Evolutionary conservation across 306 rosid genomes (phyloP).

Genomic region (Inga laurina): DNA sequence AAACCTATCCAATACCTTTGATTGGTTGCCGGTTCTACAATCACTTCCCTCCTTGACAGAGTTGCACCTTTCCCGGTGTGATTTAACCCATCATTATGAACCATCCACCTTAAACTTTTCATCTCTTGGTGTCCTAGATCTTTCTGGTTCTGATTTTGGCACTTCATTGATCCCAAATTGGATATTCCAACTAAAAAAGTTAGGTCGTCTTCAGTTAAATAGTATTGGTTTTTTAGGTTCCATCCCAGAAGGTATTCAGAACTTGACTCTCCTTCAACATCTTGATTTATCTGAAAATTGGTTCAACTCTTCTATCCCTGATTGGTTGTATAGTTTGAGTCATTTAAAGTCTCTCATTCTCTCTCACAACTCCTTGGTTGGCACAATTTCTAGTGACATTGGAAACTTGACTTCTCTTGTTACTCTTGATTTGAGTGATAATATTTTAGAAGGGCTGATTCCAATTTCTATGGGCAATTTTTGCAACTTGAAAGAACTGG

Average conservation of each 20-base stretch:
- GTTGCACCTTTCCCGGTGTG: background rate
- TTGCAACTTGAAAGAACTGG: constrained; percentile 12
- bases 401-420: too few species aligned
- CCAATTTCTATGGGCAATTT: constrained; percentile 6
- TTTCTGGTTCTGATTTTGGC: background rate
- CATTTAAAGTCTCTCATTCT: constrained; percentile 15
- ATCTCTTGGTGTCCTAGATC: background rate
- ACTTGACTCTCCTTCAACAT: constrained; percentile 31
- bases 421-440: too few species aligned
- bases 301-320: constrained; percentile 28
- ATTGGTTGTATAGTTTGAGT: background rate
- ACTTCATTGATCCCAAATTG: background rate
- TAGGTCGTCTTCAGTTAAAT: background rate
- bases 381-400: background rate
- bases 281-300: background rate
- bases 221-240: accelerated
- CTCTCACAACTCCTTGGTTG: accelerated
- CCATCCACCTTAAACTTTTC: background rate
- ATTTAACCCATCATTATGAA: background rate
- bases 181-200: background rate
- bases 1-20: background rate
- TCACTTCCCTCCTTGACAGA: constrained; percentile 20
- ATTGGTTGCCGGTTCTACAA: constrained; percentile 27
- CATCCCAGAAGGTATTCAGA: background rate
- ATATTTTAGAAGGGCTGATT: background rate